These are phyloP conservation scores for Alternaria tenuissima DNA, from an alignment of 2,329 filamentous ascomycete genomes.

Conservation along the genomic window DNA sequence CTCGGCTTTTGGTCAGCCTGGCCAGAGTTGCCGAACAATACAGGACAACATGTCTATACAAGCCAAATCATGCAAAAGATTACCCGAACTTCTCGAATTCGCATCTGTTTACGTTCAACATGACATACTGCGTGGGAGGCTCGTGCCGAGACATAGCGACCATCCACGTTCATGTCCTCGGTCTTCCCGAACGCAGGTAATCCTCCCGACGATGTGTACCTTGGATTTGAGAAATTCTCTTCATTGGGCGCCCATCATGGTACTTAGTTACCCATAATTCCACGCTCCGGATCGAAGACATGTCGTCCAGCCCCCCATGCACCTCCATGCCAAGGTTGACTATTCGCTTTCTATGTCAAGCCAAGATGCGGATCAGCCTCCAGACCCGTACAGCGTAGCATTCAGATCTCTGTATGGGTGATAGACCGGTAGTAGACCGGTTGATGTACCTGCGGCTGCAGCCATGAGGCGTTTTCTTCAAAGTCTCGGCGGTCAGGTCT, in stretches of 20 bases:
- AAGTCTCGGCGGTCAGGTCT: slow-evolving; percentile 19
- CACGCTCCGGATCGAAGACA: slow-evolving; percentile 16
- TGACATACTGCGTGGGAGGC: slow-evolving; percentile 22
- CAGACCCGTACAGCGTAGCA: slow-evolving; percentile 19
- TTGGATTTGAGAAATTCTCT: slow-evolving; percentile 30
- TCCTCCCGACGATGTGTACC: slow-evolving; percentile 18
- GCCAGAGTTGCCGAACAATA: background rate
- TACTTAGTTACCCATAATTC: slow-evolving; percentile 24
- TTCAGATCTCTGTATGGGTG: slow-evolving; percentile 8
- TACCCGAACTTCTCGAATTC: background rate
- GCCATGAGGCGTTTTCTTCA: slow-evolving; percentile 25
- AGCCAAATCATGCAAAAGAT: background rate
- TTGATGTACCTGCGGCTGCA: slow-evolving; percentile 9
- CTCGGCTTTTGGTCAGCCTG: background rate
- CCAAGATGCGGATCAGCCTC: slow-evolving; percentile 23
- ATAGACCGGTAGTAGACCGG: slow-evolving; percentile 12
- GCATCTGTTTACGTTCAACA: background rate
- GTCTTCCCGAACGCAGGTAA: slow-evolving; percentile 24
- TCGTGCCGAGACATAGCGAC: slow-evolving; percentile 1
- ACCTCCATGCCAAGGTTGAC: slow-evolving; percentile 22
- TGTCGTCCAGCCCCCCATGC: slow-evolving; percentile 17
- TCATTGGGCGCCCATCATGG: slow-evolving; percentile 40
- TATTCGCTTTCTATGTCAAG: slow-evolving; percentile 23
- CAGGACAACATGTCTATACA: background rate
- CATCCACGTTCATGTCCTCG: slow-evolving; percentile 4